Percentiles rank a stretch among this genome's conserved stretches.
phyloP scores from a whole-genome alignment of 2,329 filamentous ascomycete species.

The Fusarium begoniae region DNA sequence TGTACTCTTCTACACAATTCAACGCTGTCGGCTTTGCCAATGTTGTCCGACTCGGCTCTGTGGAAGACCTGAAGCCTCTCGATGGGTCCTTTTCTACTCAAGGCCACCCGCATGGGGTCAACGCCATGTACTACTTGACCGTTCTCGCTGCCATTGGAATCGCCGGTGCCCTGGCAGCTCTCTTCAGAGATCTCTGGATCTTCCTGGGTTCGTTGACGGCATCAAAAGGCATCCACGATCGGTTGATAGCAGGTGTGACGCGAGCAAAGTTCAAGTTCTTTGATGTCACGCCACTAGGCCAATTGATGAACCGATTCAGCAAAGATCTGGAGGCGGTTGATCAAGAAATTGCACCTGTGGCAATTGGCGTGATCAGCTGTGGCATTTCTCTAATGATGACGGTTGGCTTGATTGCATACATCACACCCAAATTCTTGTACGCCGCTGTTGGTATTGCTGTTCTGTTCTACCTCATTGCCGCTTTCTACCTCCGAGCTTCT shows the following conservation, averaged over 20 bases:
- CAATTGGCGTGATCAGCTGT: constrained; percentile 78
- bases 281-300: constrained; percentile 92
- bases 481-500: constrained; percentile 92
- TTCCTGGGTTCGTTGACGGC: constrained; percentile 93
- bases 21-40: constrained; percentile 49
- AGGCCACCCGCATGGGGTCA: constrained; percentile 61
- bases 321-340: constrained; percentile 96
- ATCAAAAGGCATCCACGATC: constrained; percentile 83
- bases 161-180: constrained; percentile 80
- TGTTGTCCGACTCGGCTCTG: constrained; percentile 50
- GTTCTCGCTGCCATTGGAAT: constrained; percentile 85
- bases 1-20: constrained; percentile 41
- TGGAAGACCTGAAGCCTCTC: neutral
- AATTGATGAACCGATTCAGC: constrained; percentile 98
- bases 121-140: constrained; percentile 83
- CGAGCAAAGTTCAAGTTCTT: constrained; percentile 98
- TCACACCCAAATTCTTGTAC: constrained; percentile 91
- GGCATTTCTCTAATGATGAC: constrained; percentile 80
- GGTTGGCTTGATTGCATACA: constrained; percentile 83
- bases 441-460: constrained; percentile 85
- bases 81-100: constrained; percentile 6
- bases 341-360: constrained; percentile 93
- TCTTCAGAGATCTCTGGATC: constrained; percentile 85
- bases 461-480: constrained; percentile 83
- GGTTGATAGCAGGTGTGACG: constrained; percentile 80